Base-by-base conservation (phyloP, 257 asterid genomes). In the Solanum stenotomum region DNA sequence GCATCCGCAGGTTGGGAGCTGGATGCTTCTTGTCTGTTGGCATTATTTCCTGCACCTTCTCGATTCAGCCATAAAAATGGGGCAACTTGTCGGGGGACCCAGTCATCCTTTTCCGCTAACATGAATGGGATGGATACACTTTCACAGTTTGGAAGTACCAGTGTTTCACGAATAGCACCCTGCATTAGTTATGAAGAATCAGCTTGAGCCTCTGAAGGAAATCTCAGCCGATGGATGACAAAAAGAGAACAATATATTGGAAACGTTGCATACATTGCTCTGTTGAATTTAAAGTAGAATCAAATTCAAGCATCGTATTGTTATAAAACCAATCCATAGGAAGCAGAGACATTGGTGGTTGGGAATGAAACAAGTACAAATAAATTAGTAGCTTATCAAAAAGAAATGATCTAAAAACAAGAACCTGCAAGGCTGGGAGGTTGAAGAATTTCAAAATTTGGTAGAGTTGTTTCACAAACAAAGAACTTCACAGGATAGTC, bases 61-160 rank as follows among this genome's bases (percentile, higher is more conserved):
- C 92, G 96, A 84, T 90, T 92, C 85, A 90, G 91, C 98, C 98
- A 97, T 92, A 92, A 89, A 90, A 94, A 96, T 72, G 99, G 99
- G 68, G 98, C 99, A 5, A 86, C 92, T 42, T 90, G 92, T 89
- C 93, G 93, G 2, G 98, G 98, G 87, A 93, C 91, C 99, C 99
- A 97, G 86, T 97, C 98, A 78, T 96, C 96, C 91, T 94, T 94
- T 89, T 97, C 98, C 0, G 98, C 98, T 88, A 92, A 85, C 99
- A 97, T 97, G 94, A 96, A 95, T 71, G 98, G 96, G 86, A 97
- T 87, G 86, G 91, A 89, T 72, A 94, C 52, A 88, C 92, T 90
- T 90, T 94, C 98, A 72, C 96, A 89, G 91, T 97, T 96, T 40
- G 99, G 99, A 88, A 94, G 96, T 72, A 97, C 98, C 91, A 97